Percentiles rank a stretch among this genome's conserved stretches.
phyloP scores from a whole-genome alignment of 2,329 filamentous ascomycete species.

The Aspergillus flavus region DNA sequence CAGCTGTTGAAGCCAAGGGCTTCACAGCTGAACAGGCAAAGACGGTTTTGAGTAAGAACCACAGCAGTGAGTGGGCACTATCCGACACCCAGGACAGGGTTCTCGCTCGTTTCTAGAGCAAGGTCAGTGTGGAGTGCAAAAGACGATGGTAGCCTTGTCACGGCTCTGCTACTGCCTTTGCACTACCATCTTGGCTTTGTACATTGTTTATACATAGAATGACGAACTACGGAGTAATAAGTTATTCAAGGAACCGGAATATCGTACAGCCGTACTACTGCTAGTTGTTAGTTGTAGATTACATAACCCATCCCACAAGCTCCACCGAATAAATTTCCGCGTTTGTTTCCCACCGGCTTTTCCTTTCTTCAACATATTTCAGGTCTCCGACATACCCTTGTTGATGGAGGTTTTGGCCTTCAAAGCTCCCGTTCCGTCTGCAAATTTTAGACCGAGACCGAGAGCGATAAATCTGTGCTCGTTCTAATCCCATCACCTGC shows the following conservation, averaged over 20 bases:
- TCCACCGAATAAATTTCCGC: slow-evolving; percentile 15
- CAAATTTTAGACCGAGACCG: slow-evolving; percentile 48
- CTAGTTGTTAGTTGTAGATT: background rate
- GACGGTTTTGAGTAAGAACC: slow-evolving; percentile 69
- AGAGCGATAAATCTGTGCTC: slow-evolving; percentile 42
- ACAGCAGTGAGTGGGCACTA: slow-evolving; percentile 72
- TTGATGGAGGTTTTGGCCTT: slow-evolving; percentile 31
- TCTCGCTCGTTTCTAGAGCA: slow-evolving; percentile 64
- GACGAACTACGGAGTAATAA: background rate
- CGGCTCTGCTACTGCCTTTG: background rate
- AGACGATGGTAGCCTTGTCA: background rate
- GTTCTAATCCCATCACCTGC: slow-evolving; percentile 47
- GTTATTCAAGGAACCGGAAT: background rate
- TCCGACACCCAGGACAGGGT: slow-evolving; percentile 75
- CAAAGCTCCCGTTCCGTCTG: slow-evolving; percentile 34
- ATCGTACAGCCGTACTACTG: background rate
- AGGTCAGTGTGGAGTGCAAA: background rate
- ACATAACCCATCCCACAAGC: slow-evolving; percentile 16
- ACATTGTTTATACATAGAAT: background rate
- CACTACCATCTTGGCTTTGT: slow-evolving; percentile 3
- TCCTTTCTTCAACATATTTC: slow-evolving; percentile 32
- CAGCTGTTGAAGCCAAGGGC: slow-evolving; percentile 83
- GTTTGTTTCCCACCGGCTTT: slow-evolving; percentile 22
- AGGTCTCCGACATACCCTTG: slow-evolving; percentile 51
- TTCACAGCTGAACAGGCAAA: slow-evolving; percentile 78